Evolutionary conservation across 1,284 basidiomycete species (phyloP).

Genomic region (Naganishia liquefaciens): DNA sequence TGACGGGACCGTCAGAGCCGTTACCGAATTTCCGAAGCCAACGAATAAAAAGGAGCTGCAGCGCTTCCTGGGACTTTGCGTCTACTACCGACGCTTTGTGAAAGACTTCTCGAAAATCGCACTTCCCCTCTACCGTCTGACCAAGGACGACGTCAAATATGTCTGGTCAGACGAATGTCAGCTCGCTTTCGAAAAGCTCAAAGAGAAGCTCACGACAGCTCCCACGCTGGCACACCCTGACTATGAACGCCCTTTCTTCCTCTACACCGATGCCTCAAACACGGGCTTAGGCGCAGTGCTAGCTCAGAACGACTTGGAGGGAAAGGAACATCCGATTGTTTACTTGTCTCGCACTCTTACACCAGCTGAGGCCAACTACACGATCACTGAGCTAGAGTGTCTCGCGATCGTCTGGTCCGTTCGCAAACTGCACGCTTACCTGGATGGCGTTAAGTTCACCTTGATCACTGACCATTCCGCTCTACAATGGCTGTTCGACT

Average conservation of each 20-base stretch:
- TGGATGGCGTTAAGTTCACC: conserved; percentile 21
- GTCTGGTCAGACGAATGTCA: conserved; percentile 6
- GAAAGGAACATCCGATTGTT: conserved; percentile 29
- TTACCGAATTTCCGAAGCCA: conserved; percentile 17
- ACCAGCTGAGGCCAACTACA: conserved; percentile 28
- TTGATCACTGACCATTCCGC: too few relatives aligned
- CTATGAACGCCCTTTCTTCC: conserved; percentile 26
- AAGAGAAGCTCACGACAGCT: not conserved
- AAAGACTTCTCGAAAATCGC: conserved; percentile 27
- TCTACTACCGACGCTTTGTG: too few relatives aligned
- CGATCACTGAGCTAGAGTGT: conserved; percentile 30
- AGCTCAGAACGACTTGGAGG: conserved; percentile 19
- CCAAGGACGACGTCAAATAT: conserved; percentile 3
- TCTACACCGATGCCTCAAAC: conserved; percentile 30
- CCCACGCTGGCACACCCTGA: conserved; percentile 26
- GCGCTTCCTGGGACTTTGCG: conserved; percentile 28
- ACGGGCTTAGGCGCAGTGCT: conserved; percentile 23
- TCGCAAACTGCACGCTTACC: conserved; percentile 28
- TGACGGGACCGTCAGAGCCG: conserved; percentile 20
- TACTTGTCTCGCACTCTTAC: conserved; percentile 26
- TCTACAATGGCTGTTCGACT: too few relatives aligned
- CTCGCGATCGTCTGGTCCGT: conserved; percentile 29
- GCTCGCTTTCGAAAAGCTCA: conserved; percentile 18
- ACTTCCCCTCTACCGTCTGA: not conserved
- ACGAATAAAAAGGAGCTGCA: conserved; percentile 22